Evolutionary conservation across 345 rosid species (phyloP).

Genomic region (Lagerstroemia speciosa): DNA sequence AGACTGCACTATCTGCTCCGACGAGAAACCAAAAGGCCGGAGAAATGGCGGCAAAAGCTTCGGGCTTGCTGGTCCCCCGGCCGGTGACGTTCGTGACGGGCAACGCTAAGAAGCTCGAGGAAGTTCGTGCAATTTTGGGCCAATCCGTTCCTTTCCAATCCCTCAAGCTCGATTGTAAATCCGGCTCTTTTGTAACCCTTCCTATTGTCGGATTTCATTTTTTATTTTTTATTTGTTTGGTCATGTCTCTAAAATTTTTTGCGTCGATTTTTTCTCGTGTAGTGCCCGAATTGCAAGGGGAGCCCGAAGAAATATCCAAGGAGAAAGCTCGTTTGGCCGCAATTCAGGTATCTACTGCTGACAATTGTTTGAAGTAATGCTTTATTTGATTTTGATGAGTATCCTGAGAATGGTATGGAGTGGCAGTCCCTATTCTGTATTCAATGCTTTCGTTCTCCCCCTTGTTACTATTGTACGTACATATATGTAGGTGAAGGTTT

Average conservation of each 20-base stretch:
- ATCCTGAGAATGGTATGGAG: too few species aligned
- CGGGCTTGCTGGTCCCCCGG: slow-evolving; percentile 30
- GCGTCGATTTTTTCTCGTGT: background rate
- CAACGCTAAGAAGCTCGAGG: slow-evolving; percentile 90
- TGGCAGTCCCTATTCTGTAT: too few species aligned
- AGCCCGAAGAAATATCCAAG: slow-evolving; percentile 79
- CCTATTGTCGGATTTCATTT: background rate
- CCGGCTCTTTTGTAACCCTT: slow-evolving; percentile 4
- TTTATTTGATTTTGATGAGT: background rate
- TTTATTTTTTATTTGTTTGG: background rate
- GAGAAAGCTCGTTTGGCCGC: slow-evolving; percentile 96
- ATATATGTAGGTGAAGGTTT: too few species aligned
- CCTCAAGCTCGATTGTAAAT: slow-evolving; percentile 68
- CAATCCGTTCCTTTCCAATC: slow-evolving; percentile 75
- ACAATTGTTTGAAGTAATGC: background rate
- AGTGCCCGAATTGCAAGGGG: slow-evolving; percentile 97
- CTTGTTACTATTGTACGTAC: too few species aligned
- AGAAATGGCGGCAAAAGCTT: slow-evolving; percentile 40
- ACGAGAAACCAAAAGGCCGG: slow-evolving; percentile 6
- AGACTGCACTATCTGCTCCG: too few species aligned
- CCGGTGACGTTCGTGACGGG: slow-evolving; percentile 97
- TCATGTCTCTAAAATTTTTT: background rate
- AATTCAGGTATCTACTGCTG: slow-evolving; percentile 29
- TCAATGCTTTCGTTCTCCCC: too few species aligned
- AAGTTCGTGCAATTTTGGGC: slow-evolving; percentile 81